A percentile compares a stretch with the other conserved stretches of the same genome.
Conservation (phyloP, 768 basidiomycete genomes). For the Phanerochaete sordida region DNA sequence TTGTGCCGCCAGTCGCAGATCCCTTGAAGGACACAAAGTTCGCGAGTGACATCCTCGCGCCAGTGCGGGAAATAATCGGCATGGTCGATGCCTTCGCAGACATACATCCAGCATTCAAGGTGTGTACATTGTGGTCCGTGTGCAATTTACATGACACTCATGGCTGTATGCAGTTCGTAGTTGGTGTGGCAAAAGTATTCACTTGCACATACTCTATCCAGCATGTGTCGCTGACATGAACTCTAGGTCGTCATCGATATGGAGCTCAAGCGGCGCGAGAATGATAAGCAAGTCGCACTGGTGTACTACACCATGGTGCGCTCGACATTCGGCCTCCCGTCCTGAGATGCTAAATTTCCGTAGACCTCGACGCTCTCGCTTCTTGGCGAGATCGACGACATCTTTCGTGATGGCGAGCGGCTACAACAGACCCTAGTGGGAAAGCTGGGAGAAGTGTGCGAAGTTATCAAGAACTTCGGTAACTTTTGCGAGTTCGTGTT, state of each 20-base stretch:
- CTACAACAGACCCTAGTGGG: not conserved
- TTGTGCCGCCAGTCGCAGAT: not conserved
- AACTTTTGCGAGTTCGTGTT: slow-evolving; percentile 21
- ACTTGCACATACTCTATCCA: not conserved
- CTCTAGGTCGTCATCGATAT: slow-evolving; percentile 18
- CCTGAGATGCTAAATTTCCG: not conserved
- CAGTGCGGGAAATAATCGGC: slow-evolving; percentile 19
- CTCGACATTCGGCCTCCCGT: no score
- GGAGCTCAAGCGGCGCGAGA: slow-evolving; percentile 17
- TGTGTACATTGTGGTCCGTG: not conserved
- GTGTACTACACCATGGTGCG: slow-evolving; percentile 23
- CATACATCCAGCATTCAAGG: slow-evolving; percentile 9
- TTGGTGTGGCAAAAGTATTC: not conserved
- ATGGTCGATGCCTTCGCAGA: slow-evolving; percentile 18
- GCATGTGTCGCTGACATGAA: not conserved
- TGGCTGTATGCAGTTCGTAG: slow-evolving; percentile 5
- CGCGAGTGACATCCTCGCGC: slow-evolving; percentile 14
- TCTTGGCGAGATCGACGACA: slow-evolving; percentile 14
- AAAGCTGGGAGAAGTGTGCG: not conserved
- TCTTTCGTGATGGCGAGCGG: slow-evolving; percentile 15
- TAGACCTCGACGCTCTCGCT: slow-evolving; percentile 17
- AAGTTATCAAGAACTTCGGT: slow-evolving; percentile 6
- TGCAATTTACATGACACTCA: not conserved
- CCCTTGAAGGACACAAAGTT: not conserved
- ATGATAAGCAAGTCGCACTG: slow-evolving; percentile 23